Conservation (phyloP, 2,329 filamentous ascomycete genomes). For the Neonectria magnoliae region DNA sequence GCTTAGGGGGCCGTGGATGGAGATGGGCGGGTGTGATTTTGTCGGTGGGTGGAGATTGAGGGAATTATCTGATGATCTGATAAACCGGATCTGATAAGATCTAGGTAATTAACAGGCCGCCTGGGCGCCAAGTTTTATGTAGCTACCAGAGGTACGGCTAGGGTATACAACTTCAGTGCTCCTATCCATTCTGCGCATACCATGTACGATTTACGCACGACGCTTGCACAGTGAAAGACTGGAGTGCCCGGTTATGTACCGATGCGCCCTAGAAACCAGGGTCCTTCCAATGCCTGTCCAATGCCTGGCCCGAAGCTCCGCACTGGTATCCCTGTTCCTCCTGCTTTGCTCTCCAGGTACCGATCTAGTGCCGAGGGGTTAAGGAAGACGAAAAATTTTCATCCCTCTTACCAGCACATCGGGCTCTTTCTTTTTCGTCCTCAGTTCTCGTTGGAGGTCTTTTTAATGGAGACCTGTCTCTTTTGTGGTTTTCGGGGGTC, state of each 20-base stretch:
- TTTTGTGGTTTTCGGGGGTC: not conserved
- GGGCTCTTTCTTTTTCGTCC: not conserved
- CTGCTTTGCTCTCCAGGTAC: constrained; percentile 22
- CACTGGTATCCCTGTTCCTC: constrained; percentile 9
- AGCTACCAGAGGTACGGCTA: not conserved
- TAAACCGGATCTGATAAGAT: constrained; percentile 60
- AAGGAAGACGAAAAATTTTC: constrained; percentile 17
- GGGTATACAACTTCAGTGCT: not conserved
- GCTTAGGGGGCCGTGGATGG: constrained; percentile 26
- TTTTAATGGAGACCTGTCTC: not conserved
- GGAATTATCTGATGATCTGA: constrained; percentile 66
- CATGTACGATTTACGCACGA: not conserved
- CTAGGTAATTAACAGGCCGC: constrained; percentile 33
- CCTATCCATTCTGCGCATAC: not conserved
- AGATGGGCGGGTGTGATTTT: constrained; percentile 18
- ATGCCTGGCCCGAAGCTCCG: constrained; percentile 2
- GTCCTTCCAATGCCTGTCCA: constrained; percentile 5
- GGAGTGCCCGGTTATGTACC: constrained; percentile 14
- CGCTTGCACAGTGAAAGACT: constrained; percentile 12
- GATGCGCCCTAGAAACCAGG: constrained; percentile 22
- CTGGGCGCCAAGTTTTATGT: not conserved
- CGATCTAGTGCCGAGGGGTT: constrained; percentile 18
- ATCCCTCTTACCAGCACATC: not conserved
- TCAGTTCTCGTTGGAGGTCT: not conserved
- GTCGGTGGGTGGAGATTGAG: constrained; percentile 48